phyloP scores from a whole-genome alignment of 2,329 filamentous ascomycete genomes.

The Cryphonectria naterciae region DNA sequence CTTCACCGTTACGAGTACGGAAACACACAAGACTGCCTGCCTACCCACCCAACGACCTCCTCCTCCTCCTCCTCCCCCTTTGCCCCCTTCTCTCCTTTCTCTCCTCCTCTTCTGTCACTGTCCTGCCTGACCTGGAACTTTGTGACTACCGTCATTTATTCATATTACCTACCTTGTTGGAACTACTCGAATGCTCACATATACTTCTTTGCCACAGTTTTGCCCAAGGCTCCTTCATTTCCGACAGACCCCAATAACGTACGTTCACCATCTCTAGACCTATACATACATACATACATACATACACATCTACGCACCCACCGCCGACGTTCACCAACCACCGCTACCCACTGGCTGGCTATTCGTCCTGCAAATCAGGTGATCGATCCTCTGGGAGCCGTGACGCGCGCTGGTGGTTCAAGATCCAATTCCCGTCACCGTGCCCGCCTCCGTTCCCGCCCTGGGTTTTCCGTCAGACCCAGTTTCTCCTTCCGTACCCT shows the following conservation, averaged over 20 bases:
- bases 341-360: background rate
- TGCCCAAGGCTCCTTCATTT: background rate
- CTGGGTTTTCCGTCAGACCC: background rate
- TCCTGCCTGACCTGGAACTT: background rate
- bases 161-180: background rate
- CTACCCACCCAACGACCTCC: background rate
- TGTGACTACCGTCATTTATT: background rate
- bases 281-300: background rate
- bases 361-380: background rate
- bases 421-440: background rate
- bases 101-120: background rate
- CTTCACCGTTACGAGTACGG: background rate
- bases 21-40: background rate
- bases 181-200: background rate
- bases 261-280: conserved; percentile 3
- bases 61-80: background rate
- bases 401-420: background rate
- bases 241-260: background rate
- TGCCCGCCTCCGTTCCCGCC: background rate
- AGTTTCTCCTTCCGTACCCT: background rate
- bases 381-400: background rate
- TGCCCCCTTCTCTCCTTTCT: no score
- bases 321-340: background rate
- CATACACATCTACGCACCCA: background rate
- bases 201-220: background rate